Evolutionary conservation across 495 filamentous ascomycete species (phyloP).

Genomic region (Staphylotrichum tortipilum): DNA sequence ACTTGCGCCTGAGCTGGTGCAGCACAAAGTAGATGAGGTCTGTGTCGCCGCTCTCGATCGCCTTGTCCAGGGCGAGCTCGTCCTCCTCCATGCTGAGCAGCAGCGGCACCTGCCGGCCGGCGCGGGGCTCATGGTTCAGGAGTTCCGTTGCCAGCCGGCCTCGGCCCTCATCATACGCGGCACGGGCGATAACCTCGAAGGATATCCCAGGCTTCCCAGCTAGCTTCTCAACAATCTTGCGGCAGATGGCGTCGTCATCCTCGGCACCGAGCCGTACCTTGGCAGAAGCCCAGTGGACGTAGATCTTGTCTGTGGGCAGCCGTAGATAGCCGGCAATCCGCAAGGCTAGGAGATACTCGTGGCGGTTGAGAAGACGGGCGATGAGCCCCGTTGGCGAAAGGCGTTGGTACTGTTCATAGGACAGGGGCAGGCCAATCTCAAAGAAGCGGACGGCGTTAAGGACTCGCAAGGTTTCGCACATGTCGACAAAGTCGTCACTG

Average conservation of each 20-base stretch:
- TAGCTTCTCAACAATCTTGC: conserved; percentile 76
- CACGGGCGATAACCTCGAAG: conserved; percentile 84
- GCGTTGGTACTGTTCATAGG: conserved; percentile 80
- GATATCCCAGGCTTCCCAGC: conserved; percentile 84
- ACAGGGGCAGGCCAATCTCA: conserved; percentile 82
- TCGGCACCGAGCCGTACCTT: conserved; percentile 81
- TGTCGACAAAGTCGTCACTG: conserved; percentile 96
- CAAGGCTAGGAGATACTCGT: conserved; percentile 86
- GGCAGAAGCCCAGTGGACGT: conserved; percentile 92
- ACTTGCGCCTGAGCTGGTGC: conserved; percentile 78
- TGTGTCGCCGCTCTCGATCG: conserved; percentile 89
- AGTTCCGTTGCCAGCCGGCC: conserved; percentile 78
- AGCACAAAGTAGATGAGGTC: conserved; percentile 88
- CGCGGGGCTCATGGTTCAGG: conserved; percentile 85
- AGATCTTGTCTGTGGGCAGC: conserved; percentile 80
- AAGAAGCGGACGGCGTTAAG: conserved; percentile 87
- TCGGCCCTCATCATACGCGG: conserved; percentile 93
- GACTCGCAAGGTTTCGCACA: conserved; percentile 89
- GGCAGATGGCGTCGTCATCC: conserved; percentile 82
- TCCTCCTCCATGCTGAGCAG: conserved; percentile 93
- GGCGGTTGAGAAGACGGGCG: conserved; percentile 73
- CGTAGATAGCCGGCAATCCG: conserved; percentile 81
- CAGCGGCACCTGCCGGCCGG: conserved; percentile 91
- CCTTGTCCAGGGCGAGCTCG: conserved; percentile 90
- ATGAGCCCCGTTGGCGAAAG: conserved; percentile 83